Conservation (phyloP, 1,139 yeast species). For the Eremothecium gossypii region DNA sequence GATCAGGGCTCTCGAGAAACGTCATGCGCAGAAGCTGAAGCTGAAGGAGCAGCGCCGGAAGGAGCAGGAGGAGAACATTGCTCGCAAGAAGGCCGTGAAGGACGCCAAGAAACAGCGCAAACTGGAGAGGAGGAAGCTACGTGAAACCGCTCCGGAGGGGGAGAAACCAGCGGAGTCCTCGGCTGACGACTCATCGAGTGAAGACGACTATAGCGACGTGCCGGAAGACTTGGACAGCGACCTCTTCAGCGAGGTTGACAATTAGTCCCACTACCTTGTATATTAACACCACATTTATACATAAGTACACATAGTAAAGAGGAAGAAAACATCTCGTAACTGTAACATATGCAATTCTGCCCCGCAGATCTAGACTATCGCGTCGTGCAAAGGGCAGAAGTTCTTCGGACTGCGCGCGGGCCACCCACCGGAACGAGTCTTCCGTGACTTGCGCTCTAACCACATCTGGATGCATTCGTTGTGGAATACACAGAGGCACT, state of each 20-base stretch:
- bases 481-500: constrained; percentile 91
- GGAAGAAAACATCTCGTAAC: neutral
- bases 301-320: neutral
- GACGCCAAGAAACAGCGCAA: constrained; percentile 67
- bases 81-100: constrained; percentile 65
- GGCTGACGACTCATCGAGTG: constrained; percentile 18
- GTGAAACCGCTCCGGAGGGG: constrained; percentile 25
- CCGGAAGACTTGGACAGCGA: constrained; percentile 38
- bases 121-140: constrained; percentile 44
- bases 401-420: constrained; percentile 10
- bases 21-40: constrained; percentile 53
- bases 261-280: constrained; percentile 1
- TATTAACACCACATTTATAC: constrained; percentile 1
- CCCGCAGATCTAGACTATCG: constrained; percentile 12
- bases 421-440: constrained; percentile 8
- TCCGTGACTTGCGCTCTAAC: constrained; percentile 72
- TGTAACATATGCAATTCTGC: too few species aligned
- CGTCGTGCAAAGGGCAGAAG: constrained; percentile 25
- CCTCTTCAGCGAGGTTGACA: constrained; percentile 34
- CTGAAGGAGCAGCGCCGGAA: constrained; percentile 65
- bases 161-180: constrained; percentile 16
- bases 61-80: constrained; percentile 71
- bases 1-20: constrained; percentile 51
- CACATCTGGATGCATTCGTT: constrained; percentile 82
- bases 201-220: constrained; percentile 30